phyloP scores from a whole-genome alignment of 805 yeast species.

The Barnettozyma californica region DNA sequence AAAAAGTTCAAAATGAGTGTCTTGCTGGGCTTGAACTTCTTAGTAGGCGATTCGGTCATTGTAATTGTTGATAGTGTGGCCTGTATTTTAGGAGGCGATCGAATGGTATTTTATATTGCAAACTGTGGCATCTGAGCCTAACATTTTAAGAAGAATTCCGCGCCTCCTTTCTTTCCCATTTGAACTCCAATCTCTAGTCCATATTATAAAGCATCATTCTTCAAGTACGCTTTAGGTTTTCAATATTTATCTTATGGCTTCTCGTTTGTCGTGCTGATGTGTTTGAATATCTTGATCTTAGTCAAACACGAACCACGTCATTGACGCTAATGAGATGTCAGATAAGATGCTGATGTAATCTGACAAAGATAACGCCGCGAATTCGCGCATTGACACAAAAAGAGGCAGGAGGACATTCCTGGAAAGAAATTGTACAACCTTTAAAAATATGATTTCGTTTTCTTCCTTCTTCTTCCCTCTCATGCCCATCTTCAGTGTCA shows the following conservation, averaged over 20 bases:
- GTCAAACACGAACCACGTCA: too few species aligned
- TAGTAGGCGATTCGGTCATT: background rate
- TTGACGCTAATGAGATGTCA: too few species aligned
- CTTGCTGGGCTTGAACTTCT: constrained; percentile 4
- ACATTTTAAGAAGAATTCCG: too few species aligned
- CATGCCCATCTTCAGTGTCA: constrained; percentile 4
- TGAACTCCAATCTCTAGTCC: too few species aligned
- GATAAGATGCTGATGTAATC: too few species aligned
- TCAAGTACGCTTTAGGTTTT: too few species aligned
- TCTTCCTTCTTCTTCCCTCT: constrained; percentile 1
- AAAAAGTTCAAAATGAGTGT: constrained; percentile 9
- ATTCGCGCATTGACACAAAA: background rate
- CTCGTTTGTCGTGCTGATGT: too few species aligned
- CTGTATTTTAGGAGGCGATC: background rate
- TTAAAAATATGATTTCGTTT: background rate
- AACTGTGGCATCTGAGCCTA: background rate
- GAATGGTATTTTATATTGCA: background rate
- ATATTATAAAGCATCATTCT: too few species aligned
- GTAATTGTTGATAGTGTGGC: too few species aligned
- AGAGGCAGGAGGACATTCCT: background rate
- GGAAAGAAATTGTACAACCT: background rate
- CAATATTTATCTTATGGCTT: too few species aligned
- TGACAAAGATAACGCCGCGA: background rate
- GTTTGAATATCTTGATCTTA: too few species aligned
- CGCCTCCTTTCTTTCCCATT: too few species aligned